Evolutionary conservation across 2,329 filamentous ascomycete genomes (phyloP), one percentile per base, ranked within the genome.

Genomic region (Neonectria ditissima): DNA sequence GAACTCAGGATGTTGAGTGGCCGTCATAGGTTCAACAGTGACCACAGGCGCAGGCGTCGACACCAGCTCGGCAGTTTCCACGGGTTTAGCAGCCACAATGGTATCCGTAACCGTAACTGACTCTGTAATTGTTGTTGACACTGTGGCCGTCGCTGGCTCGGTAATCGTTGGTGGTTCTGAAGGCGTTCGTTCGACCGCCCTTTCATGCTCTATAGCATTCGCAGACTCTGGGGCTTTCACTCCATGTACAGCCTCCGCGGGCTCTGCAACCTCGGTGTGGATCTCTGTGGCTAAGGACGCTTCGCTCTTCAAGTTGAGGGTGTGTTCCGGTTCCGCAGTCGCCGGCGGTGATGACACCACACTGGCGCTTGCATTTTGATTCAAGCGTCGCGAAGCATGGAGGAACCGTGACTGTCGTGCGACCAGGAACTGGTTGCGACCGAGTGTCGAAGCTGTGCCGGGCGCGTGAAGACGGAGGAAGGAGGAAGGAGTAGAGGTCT

Each of bases 321-420:
- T 51, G 14, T 44, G 14, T 5, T 14, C 30, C 4, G 44, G 11
- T 7, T 66, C 65, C 1, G 13, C n/a, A 13, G 48, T 43, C 3
- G 52, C 44, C 16, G 39, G 22, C 4, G 43, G 7, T 22, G 55
- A 26, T 22, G 54, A 20, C 39, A 43, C 34, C 11, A 55, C 55
- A 16, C 14, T 45, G 16, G 44, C 43, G n/a, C 57, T 57, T 7
- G 56, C 47, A 56, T 71, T 69, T 13, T 74, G 73, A 5, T 50
- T 64, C 6, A 67, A 41, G 9, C 50, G 34, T 20, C 57, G 59
- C 16, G 73, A 74, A 24, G 60, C 57, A 59, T 73, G 70, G 28
- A 77, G 51, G 44, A 62, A 63, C 51, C 73, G 74, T 47, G 67
- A 59, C 50, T 73, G 72, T 60, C 66, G 67, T 51, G 67, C 34